Base-by-base conservation (phyloP, 192 early-diverging fungal species). In the Linnemannia exigua region DNA sequence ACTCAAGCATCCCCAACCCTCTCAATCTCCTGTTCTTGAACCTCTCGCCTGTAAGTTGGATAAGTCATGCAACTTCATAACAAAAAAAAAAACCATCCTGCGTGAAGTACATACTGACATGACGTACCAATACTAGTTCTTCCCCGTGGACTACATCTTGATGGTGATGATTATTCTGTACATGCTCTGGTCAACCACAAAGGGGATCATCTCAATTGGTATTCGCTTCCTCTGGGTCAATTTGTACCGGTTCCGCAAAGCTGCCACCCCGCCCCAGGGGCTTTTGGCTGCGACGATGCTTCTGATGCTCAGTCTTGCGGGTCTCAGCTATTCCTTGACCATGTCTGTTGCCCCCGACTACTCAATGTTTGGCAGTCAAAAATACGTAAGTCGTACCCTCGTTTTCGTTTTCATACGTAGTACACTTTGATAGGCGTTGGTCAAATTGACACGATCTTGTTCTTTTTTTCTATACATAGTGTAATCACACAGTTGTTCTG, bases 351-450 rank as follows among this genome's bases (percentile, higher is more conserved):
- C 89, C n/a, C 93, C 93, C 20, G 88, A 88, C 11, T 94, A 94
- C 78, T 77, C 92, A 37, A 90, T 91, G 80, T 94, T 91, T 88
- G 93, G 93, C 35, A 90, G 89, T 47, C 93, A 94, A 72, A 79
- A 87, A 70, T 93, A 91, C 67, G 91, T 92, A 84, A 88, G 90
- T 35, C 25, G 72, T 44, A 31, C 14, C 6, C 28, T 31, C 22
- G 58, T 31, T 67, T 28, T 8, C 22, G 51, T 25, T 31, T 31
- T 38, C 41, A 15, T n/a, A 17, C 22, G 46, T 8, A 58, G 37
- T n/a, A n/a, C 25, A 16, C 28, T 3, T 2, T 33, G 33, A 31
- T 14, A 3, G 12, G 7, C 28, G 8, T 31, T 3, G 2, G 14
- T 15, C 28, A 31, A n/a, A 11, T 63, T 14, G 28, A 61, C 25